Evolutionary conservation across 371 early-diverging fungal genomes (phyloP).

Genomic region (Mucor racemosus): DNA sequence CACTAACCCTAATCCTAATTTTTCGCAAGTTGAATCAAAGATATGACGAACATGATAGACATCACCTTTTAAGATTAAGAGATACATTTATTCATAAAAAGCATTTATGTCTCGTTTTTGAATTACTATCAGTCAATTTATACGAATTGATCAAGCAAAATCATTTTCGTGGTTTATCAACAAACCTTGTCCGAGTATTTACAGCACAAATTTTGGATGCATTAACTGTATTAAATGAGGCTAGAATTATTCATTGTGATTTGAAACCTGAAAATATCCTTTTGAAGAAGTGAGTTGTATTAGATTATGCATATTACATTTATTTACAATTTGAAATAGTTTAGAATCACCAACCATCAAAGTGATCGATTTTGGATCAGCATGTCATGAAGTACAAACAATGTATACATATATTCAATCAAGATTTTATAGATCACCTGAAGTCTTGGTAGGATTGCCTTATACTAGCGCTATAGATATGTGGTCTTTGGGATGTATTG

Average conservation of each 20-base stretch:
- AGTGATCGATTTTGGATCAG: slow-evolving; percentile 97
- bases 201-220: slow-evolving; percentile 86
- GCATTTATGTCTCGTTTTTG: slow-evolving; percentile 96
- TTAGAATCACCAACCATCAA: slow-evolving; percentile 87
- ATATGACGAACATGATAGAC: slow-evolving; percentile 77
- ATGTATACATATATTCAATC: slow-evolving; percentile 94
- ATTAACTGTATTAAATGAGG: slow-evolving; percentile 41
- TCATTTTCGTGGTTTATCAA: slow-evolving; percentile 92
- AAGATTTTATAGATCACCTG: slow-evolving; percentile 95
- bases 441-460: slow-evolving; percentile 85
- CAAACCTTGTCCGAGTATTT: slow-evolving; percentile 85
- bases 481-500: slow-evolving; percentile 98
- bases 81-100: slow-evolving; percentile 93
- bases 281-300: slow-evolving; percentile 50
- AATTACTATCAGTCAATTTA: slow-evolving; percentile 92
- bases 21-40: slow-evolving; percentile 74
- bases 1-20: too few relatives aligned
- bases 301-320: neutral
- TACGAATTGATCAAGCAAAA: slow-evolving; percentile 98
- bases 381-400: slow-evolving; percentile 85
- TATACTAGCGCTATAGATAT: slow-evolving; percentile 95
- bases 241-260: slow-evolving; percentile 96
- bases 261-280: slow-evolving; percentile 98
- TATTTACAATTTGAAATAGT: slow-evolving; percentile 28
- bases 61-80: slow-evolving; percentile 82